Conservation (phyloP, 2,329 filamentous ascomycete genomes). For the Microdochium nivale region DNA sequence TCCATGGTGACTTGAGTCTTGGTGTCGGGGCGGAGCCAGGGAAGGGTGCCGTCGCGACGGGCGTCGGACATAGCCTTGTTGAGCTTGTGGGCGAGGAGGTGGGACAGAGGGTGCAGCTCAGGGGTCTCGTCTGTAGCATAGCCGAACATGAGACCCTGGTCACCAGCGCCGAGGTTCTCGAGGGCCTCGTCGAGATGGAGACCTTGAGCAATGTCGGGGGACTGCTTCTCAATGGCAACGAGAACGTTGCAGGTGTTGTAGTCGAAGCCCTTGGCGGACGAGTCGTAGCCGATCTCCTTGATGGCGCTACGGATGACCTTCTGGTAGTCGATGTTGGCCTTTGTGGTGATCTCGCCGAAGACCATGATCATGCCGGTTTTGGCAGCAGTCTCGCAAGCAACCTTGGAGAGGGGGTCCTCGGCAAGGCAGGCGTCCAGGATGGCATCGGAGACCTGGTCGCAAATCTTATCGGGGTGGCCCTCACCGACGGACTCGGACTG, state of each 20-base stretch:
- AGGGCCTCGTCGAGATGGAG: conserved; percentile 96
- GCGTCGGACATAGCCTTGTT: conserved; percentile 91
- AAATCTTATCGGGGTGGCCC: conserved; percentile 94
- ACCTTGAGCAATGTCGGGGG: conserved; percentile 96
- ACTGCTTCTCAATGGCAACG: conserved; percentile 98
- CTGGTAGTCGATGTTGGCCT: conserved; percentile 94
- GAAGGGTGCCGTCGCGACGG: conserved; percentile 76
- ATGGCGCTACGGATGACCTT: conserved; percentile 90
- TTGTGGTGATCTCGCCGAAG: conserved; percentile 97
- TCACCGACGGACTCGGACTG: conserved; percentile 83
- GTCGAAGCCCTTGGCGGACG: conserved; percentile 96
- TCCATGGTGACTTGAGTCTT: conserved; percentile 99
- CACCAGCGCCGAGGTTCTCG: conserved; percentile 95
- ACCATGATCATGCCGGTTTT: conserved; percentile 99
- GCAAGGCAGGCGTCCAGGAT: conserved; percentile 95
- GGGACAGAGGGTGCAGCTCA: conserved; percentile 89
- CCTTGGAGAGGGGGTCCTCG: conserved; percentile 95
- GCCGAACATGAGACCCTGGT: conserved; percentile 99
- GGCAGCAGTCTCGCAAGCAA: conserved; percentile 97
- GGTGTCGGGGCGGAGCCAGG: conserved; percentile 96
- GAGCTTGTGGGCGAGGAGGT: conserved; percentile 92
- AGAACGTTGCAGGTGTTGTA: conserved; percentile 99
- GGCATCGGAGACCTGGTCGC: conserved; percentile 96
- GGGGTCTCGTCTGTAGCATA: conserved; percentile 99
- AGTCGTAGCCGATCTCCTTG: conserved; percentile 98